Evolutionary conservation across 1,139 yeast genomes (phyloP), one percentile per base, ranked within the genome.

Genomic region (Insectozyma bohioensis): DNA sequence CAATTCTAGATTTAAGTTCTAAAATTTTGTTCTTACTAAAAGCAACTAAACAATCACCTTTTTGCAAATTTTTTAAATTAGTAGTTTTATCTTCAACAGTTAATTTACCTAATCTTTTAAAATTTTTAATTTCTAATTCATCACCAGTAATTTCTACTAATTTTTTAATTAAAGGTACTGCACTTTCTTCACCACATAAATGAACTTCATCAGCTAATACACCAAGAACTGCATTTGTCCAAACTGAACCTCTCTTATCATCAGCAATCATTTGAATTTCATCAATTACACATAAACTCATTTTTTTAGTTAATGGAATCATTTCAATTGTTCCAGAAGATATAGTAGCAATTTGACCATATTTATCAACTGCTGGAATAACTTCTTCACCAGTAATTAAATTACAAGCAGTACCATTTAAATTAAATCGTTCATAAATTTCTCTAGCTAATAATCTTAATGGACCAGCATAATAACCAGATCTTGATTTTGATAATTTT

Each of bases 401-500:
- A 54, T 90, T 94, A 58, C 97, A 90, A 20, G 78, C 66, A 2
- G 80, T 63, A 0, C 82, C 81, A 35, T 78, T 78, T 1, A 58
- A 49, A 40, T 81, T 78, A 60, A 90, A 85, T 34, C 85, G 71
- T 45, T 88, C 96, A 52, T 80, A 90, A 7, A 92, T 80, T 52
- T 92, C 99, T 42, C 97, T 67, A 0, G 98, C 98, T 35, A 92
- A 65, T 36, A 92, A 67, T 39, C 99, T 67, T 31, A 92, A 63
- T 0, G 99, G 99, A 0, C 98, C 98, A 0, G 97, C 97, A 56
- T 84, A 92, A 47, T 85, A 85, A 0, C 98, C 98, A n/a, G 81
- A 72, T 24, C 75, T 68, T 7, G 90, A 79, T n/a, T 58, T 49
- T 44, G 79, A 78, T 28, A 92, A 66, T 35, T 78, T 72, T 48